Evolutionary conservation across 176 grass and related monocot species (phyloP).

Genomic region (Lolium perenne): DNA sequence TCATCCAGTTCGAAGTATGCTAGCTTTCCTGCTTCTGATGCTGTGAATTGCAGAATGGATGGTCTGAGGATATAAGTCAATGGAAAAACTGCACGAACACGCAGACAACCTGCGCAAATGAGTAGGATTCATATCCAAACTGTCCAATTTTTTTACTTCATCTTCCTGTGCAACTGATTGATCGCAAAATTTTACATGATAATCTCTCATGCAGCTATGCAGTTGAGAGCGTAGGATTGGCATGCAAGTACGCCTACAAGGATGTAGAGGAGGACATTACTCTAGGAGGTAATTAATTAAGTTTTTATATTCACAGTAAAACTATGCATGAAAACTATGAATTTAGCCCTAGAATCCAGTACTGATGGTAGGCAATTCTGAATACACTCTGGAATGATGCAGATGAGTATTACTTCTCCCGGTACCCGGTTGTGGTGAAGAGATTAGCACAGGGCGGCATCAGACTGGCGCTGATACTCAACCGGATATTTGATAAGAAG

Average conservation of each 20-base stretch:
- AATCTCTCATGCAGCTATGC: constrained; percentile 60
- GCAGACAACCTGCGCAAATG: constrained; percentile 72
- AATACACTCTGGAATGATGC: constrained; percentile 16
- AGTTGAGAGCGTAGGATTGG: constrained; percentile 72
- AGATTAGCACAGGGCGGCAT: constrained; percentile 83
- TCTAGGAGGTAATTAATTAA: constrained; percentile 52
- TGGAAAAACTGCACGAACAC: constrained; percentile 81
- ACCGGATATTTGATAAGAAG: constrained; percentile 76
- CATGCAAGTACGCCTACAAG: constrained; percentile 91
- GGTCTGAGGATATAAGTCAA: constrained; percentile 62
- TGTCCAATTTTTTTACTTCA: not conserved
- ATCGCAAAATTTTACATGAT: not conserved
- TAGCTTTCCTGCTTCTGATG: constrained; percentile 3
- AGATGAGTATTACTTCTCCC: constrained; percentile 95
- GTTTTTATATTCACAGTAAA: not conserved
- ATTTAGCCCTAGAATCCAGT: not conserved
- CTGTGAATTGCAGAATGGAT: constrained; percentile 57
- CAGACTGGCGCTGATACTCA: constrained; percentile 80
- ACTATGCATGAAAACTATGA: not conserved
- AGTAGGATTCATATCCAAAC: constrained; percentile 47
- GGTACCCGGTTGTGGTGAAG: constrained; percentile 81
- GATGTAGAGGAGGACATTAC: constrained; percentile 80
- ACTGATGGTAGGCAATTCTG: not conserved
- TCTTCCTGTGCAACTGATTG: not conserved
- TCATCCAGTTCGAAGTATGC: not conserved